Conservation (phyloP, 148 eudicot genomes). For the Chenopodium formosanum region DNA sequence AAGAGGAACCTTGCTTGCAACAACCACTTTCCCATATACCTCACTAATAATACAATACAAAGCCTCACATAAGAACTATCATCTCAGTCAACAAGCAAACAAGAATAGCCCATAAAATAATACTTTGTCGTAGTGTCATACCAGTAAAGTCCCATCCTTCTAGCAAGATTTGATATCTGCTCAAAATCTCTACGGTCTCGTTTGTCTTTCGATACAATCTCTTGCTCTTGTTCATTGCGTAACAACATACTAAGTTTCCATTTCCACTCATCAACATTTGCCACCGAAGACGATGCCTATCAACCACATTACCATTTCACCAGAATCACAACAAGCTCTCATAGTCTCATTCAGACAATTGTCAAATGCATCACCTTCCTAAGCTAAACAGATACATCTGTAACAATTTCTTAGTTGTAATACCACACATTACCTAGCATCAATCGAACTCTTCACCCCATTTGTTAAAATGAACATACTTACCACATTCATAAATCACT, state of each 20-base stretch:
- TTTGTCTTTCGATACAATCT: slow-evolving; percentile 86
- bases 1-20: slow-evolving; percentile 96
- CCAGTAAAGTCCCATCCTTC: slow-evolving; percentile 94
- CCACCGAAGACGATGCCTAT: slow-evolving; percentile 93
- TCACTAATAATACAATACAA: slow-evolving; percentile 44
- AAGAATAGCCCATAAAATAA: not conserved
- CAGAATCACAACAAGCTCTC: not conserved
- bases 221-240: slow-evolving; percentile 76
- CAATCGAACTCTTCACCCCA: not conserved
- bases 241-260: slow-evolving; percentile 91
- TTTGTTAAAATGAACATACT: not conserved
- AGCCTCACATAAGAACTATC: not conserved
- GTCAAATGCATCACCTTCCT: not conserved
- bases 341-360: not conserved
- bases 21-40: slow-evolving; percentile 87
- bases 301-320: slow-evolving; percentile 20
- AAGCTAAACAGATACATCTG: not conserved
- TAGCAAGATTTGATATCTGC: slow-evolving; percentile 91
- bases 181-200: slow-evolving; percentile 87
- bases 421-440: not conserved
- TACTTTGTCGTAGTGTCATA: slow-evolving; percentile 27
- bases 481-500: not conserved
- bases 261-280: slow-evolving; percentile 97
- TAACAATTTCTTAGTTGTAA: not conserved
- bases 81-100: slow-evolving; percentile 1